A percentile compares a stretch with the other conserved stretches of the same genome.
These are phyloP conservation scores for Boletales sp. DNA, from an alignment of 768 basidiomycete species.

Conservation along the genomic window DNA sequence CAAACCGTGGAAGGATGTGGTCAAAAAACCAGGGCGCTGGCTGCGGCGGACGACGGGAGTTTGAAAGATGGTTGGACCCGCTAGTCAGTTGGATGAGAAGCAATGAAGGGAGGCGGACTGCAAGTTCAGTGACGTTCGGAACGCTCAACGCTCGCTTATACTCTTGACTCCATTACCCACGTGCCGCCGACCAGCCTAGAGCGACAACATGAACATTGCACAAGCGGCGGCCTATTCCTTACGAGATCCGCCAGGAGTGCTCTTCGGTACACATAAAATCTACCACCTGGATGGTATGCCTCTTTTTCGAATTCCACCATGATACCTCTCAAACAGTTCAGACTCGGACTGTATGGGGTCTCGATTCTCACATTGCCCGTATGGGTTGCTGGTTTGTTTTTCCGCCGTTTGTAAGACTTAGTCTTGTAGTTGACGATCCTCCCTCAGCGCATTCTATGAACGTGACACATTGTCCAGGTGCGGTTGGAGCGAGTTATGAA, in stretches of 20 bases:
- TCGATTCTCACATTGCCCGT: neutral
- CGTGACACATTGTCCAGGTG: slow-evolving; percentile 28
- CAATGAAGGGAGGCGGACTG: too few species aligned
- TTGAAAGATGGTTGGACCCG: too few species aligned
- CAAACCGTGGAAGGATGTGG: too few species aligned
- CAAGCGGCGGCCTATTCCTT: neutral
- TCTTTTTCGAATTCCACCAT: neutral
- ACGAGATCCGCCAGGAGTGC: neutral
- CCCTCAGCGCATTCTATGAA: slow-evolving; percentile 19
- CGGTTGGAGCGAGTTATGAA: neutral
- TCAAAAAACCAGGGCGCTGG: too few species aligned
- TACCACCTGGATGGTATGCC: neutral
- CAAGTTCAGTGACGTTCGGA: too few species aligned
- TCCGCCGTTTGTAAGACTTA: neutral
- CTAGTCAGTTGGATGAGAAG: too few species aligned
- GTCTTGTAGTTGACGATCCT: neutral
- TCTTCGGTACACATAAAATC: neutral
- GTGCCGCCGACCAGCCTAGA: too few species aligned
- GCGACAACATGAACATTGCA: too few species aligned
- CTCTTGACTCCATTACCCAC: too few species aligned
- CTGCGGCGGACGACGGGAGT: too few species aligned
- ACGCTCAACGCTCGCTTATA: too few species aligned
- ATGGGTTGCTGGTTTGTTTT: neutral
- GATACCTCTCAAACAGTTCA: neutral
- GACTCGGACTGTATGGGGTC: neutral